Evolutionary conservation across 2,329 filamentous ascomycete genomes (phyloP).

Genomic region (Hypoxylon sp.): DNA sequence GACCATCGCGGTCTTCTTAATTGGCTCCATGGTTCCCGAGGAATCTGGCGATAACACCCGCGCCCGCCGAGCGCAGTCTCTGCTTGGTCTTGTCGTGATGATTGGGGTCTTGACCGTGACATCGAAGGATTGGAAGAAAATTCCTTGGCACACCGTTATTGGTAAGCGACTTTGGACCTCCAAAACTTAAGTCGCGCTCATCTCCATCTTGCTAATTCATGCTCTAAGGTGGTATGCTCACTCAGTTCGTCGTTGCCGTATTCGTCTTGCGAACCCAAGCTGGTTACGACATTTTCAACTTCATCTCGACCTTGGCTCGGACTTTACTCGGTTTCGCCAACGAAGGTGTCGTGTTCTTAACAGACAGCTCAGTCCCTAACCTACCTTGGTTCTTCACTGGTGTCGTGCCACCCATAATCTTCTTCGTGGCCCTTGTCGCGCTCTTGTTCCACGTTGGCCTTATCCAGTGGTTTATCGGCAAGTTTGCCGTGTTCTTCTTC

Average conservation of each 20-base stretch:
- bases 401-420: conserved; percentile 93
- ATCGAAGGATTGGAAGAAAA: conserved; percentile 75
- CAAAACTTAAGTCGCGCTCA: neutral
- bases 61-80: conserved; percentile 82
- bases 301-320: conserved; percentile 82
- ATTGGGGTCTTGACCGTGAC: conserved; percentile 77
- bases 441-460: conserved; percentile 85
- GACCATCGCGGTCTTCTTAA: conserved; percentile 79
- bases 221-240: conserved; percentile 78
- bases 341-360: conserved; percentile 82
- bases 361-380: conserved; percentile 60
- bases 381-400: conserved; percentile 79
- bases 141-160: conserved; percentile 85
- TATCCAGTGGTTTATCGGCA: conserved; percentile 90
- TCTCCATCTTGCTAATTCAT: conserved; percentile 9
- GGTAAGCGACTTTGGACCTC: conserved; percentile 55
- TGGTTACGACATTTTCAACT: conserved; percentile 92
- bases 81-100: conserved; percentile 83
- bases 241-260: conserved; percentile 88
- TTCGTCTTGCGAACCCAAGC: conserved; percentile 87
- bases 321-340: conserved; percentile 82
- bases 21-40: conserved; percentile 81
- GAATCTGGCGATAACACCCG: conserved; percentile 84
- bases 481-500: conserved; percentile 93
- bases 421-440: conserved; percentile 94